Percentiles rank a stretch among this genome's conserved stretches.
These are phyloP conservation scores for Kingdonia uniflora DNA, from an alignment of 164 flowering plant species.

Conservation along the genomic window DNA sequence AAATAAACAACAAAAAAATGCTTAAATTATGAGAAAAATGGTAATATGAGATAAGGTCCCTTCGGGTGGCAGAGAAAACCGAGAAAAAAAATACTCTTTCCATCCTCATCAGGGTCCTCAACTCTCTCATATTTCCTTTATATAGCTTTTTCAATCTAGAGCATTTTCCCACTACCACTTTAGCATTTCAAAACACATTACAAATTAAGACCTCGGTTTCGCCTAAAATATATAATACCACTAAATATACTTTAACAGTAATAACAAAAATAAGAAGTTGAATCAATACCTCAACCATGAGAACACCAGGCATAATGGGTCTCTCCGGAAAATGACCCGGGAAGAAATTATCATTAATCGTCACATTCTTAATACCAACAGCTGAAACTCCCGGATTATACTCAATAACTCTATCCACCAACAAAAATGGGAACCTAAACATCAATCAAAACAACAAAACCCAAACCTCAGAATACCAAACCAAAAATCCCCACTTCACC, in stretches of 20 bases:
- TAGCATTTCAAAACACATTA: too few species aligned
- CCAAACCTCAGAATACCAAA: too few species aligned
- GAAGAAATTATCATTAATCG: slow-evolving; percentile 91
- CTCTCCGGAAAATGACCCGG: slow-evolving; percentile 98
- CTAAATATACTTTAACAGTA: background rate
- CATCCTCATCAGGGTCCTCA: background rate
- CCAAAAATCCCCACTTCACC: too few species aligned
- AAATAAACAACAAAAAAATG: too few species aligned
- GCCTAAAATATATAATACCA: too few species aligned
- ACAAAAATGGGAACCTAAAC: slow-evolving; percentile 28
- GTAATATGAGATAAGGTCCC: background rate
- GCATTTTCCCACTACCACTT: too few species aligned
- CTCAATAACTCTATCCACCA: slow-evolving; percentile 93
- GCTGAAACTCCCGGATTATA: slow-evolving; percentile 88
- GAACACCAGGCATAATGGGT: slow-evolving; percentile 99
- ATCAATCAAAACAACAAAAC: too few species aligned
- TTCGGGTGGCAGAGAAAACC: background rate
- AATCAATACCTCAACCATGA: slow-evolving; percentile 83
- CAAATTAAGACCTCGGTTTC: too few species aligned
- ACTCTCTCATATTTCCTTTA: background rate
- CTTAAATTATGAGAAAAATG: too few species aligned
- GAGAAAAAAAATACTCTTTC: background rate
- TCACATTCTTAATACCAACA: slow-evolving; percentile 91
- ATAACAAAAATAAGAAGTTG: too few species aligned
- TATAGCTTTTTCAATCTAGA: too few species aligned